These are phyloP conservation scores for Dothidotthia symphoricarpi DNA, from an alignment of 2,329 filamentous ascomycete species.

Conservation along the genomic window DNA sequence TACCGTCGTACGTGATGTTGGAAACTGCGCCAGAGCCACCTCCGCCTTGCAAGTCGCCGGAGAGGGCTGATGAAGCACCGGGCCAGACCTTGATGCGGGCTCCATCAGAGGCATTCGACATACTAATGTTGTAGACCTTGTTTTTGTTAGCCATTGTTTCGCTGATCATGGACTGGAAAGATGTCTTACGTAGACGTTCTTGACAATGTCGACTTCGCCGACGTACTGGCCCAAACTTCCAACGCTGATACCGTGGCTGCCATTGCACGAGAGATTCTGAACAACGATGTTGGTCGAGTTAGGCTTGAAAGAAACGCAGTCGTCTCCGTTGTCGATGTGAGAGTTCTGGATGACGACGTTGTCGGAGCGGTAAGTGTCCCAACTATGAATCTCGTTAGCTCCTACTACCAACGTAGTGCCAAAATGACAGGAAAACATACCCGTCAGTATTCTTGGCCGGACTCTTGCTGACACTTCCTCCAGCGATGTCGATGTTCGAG, in stretches of 20 bases:
- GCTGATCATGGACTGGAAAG: neutral
- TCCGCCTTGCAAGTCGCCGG: slow-evolving; percentile 63
- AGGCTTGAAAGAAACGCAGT: slow-evolving; percentile 73
- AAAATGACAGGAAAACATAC: slow-evolving; percentile 14
- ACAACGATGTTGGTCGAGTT: slow-evolving; percentile 68
- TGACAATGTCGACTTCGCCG: slow-evolving; percentile 63
- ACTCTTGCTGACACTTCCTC: slow-evolving; percentile 53
- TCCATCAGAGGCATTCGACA: slow-evolving; percentile 54
- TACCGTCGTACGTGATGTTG: slow-evolving; percentile 66
- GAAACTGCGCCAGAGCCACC: slow-evolving; percentile 61
- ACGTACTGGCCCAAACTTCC: slow-evolving; percentile 68
- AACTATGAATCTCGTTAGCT: slow-evolving; percentile 17
- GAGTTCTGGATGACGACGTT: slow-evolving; percentile 67
- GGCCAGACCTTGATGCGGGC: slow-evolving; percentile 76
- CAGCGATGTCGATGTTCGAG: slow-evolving; percentile 61
- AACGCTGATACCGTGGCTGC: slow-evolving; percentile 71
- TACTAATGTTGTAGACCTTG: slow-evolving; percentile 38
- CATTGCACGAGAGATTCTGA: slow-evolving; percentile 66
- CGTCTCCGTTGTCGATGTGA: slow-evolving; percentile 63
- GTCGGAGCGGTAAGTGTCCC: slow-evolving; percentile 62
- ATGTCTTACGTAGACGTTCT: slow-evolving; percentile 61
- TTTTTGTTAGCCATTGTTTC: slow-evolving; percentile 1
- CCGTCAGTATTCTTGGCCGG: slow-evolving; percentile 65
- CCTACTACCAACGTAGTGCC: slow-evolving; percentile 55
- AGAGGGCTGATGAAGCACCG: slow-evolving; percentile 54